Conservation (phyloP, 257 asterid genomes). For the Verbena officinalis region DNA sequence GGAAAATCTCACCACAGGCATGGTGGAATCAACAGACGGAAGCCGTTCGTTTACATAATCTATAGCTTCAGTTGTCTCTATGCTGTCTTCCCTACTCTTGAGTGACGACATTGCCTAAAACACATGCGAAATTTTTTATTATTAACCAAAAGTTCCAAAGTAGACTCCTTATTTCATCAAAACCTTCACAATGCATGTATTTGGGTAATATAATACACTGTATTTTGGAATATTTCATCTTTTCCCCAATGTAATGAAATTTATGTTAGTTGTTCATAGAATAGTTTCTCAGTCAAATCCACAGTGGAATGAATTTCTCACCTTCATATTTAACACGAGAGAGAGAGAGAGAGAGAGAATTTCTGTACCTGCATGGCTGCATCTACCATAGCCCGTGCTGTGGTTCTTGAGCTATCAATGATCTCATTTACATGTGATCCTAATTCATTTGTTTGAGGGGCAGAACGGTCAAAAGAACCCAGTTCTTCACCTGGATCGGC, state of each 20-base stretch:
- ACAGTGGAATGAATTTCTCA: too few relatives aligned
- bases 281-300: too few relatives aligned
- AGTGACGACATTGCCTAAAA: slow-evolving; percentile 77
- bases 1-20: slow-evolving; percentile 42
- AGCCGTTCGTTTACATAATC: slow-evolving; percentile 49
- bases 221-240: not conserved
- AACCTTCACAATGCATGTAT: not conserved
- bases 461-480: slow-evolving; percentile 44
- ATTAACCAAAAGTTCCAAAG: not conserved
- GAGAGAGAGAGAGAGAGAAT: not conserved
- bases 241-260: not conserved
- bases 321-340: too few relatives aligned
- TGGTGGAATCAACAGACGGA: slow-evolving; percentile 40
- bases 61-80: slow-evolving; percentile 62
- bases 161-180: not conserved
- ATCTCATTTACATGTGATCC: slow-evolving; percentile 69
- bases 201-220: not conserved
- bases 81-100: slow-evolving; percentile 46
- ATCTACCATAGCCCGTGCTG: slow-evolving; percentile 82
- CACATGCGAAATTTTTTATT: not conserved
- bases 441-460: slow-evolving; percentile 48
- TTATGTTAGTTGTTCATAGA: too few relatives aligned
- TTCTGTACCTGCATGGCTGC: slow-evolving; percentile 77
- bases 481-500: slow-evolving; percentile 41
- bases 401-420: slow-evolving; percentile 66